These are phyloP conservation scores for Leccinum pachyderme DNA, from an alignment of 1,284 basidiomycete genomes.

Conservation along the genomic window DNA sequence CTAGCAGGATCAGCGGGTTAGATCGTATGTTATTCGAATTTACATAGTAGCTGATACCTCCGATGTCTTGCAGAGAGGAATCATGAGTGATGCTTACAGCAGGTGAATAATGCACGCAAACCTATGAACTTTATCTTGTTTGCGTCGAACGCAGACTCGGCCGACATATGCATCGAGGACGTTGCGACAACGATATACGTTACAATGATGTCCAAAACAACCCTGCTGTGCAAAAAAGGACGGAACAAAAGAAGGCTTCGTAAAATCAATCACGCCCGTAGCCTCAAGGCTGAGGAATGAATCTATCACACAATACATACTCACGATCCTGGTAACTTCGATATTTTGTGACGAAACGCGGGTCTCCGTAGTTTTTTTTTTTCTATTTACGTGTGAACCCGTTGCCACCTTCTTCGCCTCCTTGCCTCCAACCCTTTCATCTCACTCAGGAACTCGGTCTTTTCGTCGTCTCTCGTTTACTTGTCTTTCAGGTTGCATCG, in stretches of 20 bases:
- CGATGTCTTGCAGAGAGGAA: conserved; percentile 39
- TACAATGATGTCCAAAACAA: too few relatives aligned
- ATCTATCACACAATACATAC: too few relatives aligned
- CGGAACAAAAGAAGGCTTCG: too few relatives aligned
- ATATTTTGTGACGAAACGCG: background rate
- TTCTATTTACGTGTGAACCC: conserved; percentile 17
- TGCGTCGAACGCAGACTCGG: background rate
- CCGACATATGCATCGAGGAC: background rate
- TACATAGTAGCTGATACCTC: conserved; percentile 31
- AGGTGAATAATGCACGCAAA: conserved; percentile 10
- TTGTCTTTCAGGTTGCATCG: conserved; percentile 5
- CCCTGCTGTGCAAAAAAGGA: too few relatives aligned
- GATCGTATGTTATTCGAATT: background rate
- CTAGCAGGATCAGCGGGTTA: conserved; percentile 28
- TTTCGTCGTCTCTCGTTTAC: conserved; percentile 30
- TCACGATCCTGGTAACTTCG: too few relatives aligned
- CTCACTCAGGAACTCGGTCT: conserved; percentile 2
- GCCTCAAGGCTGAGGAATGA: too few relatives aligned
- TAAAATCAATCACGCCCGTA: too few relatives aligned
- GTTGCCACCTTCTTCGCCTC: conserved; percentile 8
- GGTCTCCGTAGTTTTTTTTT: background rate
- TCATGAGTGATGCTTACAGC: background rate
- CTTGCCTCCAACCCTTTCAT: background rate
- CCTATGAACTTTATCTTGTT: conserved; percentile 39
- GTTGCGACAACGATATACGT: background rate